Base-by-base conservation (phyloP, 805 yeast genomes). In the Lipomyces yamanashiensis region DNA sequence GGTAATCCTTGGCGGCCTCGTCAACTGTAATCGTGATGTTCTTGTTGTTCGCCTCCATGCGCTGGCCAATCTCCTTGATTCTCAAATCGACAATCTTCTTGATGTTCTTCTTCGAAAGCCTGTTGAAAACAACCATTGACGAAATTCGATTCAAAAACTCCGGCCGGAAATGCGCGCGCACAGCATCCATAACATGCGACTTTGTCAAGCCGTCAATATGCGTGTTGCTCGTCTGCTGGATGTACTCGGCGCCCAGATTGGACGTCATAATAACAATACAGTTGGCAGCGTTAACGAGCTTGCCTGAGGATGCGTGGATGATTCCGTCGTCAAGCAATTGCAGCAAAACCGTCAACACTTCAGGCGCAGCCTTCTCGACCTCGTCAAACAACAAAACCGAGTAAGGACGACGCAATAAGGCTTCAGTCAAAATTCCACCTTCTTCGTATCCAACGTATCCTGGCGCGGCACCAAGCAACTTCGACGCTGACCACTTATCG, bases 351-450 rank as follows among this genome's bases (percentile, higher is more conserved):
- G 97, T 95, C 74, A 93, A 81, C 1, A 95, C 99, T 75, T 93
- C 98, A 1, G 99, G 99, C 7, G 97, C 97, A 17, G 99, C 99
- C 78, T 95, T 95, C 75, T 95, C 99, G 61, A 95, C 97, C 79
- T 95, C 99, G 78, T 95, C 99, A 74, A 95, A 95, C 66, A 95
- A 81, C 47, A 95, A 83, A n/a, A 95, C 99, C 6, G 98, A 90
- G 79, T 95, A 95, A 61, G 99, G 99, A 66, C 88, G 87, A 73
- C 97, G 85, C 66, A 90, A 83, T 61, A 95, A 82, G 69, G 95
- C 96, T 72, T 95, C 96, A 6, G 99, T 95, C 70, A 95, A 82
- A 71, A 93, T 84, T 69, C 99, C 99, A 76, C 99, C 99, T 76
- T 95, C 97, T 75, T 92, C 98, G 76, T 89, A 96, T 45, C 99